Evolutionary conservation across 2,329 filamentous ascomycete species (phyloP).

Genomic region (Aspergillus amoenus): DNA sequence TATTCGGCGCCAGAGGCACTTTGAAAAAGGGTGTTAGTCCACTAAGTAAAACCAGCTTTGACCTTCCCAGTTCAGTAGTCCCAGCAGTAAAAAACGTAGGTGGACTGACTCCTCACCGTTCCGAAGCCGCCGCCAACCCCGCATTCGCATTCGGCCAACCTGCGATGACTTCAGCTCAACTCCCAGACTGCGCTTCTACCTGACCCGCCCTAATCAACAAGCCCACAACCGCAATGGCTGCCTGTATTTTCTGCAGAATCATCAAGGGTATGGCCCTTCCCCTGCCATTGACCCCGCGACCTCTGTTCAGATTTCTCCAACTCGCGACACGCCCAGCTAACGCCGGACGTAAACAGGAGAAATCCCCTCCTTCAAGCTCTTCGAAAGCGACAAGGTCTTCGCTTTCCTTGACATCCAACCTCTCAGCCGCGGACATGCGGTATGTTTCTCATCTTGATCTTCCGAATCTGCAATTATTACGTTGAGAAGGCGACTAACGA

Average conservation of each 20-base stretch:
- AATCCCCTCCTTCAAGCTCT: slow-evolving; percentile 94
- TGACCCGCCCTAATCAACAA: background rate
- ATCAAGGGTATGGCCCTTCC: slow-evolving; percentile 69
- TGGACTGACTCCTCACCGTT: slow-evolving; percentile 16
- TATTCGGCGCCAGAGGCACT: background rate
- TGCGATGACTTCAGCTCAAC: slow-evolving; percentile 13
- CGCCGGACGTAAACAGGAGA: slow-evolving; percentile 63
- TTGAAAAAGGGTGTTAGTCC: background rate
- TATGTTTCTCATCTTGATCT: slow-evolving; percentile 47
- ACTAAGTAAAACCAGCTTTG: background rate
- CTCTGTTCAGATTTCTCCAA: background rate
- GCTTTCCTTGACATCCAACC: slow-evolving; percentile 97
- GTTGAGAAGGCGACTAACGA: slow-evolving; percentile 7
- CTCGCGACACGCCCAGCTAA: background rate
- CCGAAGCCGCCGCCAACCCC: slow-evolving; percentile 29
- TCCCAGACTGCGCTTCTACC: background rate
- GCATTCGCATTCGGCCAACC: slow-evolving; percentile 12
- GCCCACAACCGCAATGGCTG: slow-evolving; percentile 24
- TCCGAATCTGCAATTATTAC: background rate
- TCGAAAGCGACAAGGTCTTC: slow-evolving; percentile 87
- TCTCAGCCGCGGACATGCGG: slow-evolving; percentile 82
- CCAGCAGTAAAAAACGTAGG: background rate
- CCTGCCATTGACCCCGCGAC: background rate
- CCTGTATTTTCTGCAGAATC: slow-evolving; percentile 97
- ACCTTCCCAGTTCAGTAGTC: background rate